phyloP scores from a whole-genome alignment of 2,329 filamentous ascomycete species.

The Aspergillus sp. region DNA sequence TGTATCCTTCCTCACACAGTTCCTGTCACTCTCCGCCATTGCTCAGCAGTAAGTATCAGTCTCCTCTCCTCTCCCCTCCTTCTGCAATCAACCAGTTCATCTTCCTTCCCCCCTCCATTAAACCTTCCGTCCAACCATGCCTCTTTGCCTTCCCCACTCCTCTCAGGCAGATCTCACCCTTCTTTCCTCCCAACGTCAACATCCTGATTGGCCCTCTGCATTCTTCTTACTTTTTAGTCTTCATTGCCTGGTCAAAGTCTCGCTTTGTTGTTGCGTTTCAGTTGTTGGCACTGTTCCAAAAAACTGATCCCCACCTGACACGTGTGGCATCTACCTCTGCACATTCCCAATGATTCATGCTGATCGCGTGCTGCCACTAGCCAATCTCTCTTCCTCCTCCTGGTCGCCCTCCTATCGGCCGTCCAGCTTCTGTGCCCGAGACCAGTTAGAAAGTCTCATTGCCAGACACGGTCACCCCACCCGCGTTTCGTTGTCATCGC shows the following conservation, averaged over 20 bases:
- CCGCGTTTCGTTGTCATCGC: slow-evolving; percentile 40
- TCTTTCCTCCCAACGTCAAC: not conserved
- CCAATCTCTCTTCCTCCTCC: slow-evolving; percentile 26
- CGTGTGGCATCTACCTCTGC: slow-evolving; percentile 32
- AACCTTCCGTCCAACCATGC: not conserved
- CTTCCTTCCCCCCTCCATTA: not conserved
- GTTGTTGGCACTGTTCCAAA: slow-evolving; percentile 5
- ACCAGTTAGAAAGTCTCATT: slow-evolving; percentile 42
- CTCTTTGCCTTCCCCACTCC: slow-evolving; percentile 3
- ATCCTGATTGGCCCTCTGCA: slow-evolving; percentile 2
- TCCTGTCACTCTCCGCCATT: slow-evolving; percentile 25
- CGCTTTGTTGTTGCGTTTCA: slow-evolving; percentile 13
- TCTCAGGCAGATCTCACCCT: slow-evolving; percentile 5
- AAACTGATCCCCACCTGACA: slow-evolving; percentile 28
- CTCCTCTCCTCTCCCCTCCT: not conserved
- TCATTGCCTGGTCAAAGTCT: slow-evolving; percentile 5
- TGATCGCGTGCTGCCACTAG: slow-evolving; percentile 29
- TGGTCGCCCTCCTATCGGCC: slow-evolving; percentile 30
- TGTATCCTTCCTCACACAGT: slow-evolving; percentile 38
- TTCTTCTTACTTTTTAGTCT: slow-evolving; percentile 4
- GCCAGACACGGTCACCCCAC: slow-evolving; percentile 43
- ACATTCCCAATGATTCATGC: slow-evolving; percentile 24
- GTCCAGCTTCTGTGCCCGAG: slow-evolving; percentile 29
- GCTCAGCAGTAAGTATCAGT: slow-evolving; percentile 19
- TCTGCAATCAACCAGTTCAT: not conserved